Evolutionary conservation across 2,329 filamentous ascomycete genomes (phyloP).

Genomic region (Capronia americana): DNA sequence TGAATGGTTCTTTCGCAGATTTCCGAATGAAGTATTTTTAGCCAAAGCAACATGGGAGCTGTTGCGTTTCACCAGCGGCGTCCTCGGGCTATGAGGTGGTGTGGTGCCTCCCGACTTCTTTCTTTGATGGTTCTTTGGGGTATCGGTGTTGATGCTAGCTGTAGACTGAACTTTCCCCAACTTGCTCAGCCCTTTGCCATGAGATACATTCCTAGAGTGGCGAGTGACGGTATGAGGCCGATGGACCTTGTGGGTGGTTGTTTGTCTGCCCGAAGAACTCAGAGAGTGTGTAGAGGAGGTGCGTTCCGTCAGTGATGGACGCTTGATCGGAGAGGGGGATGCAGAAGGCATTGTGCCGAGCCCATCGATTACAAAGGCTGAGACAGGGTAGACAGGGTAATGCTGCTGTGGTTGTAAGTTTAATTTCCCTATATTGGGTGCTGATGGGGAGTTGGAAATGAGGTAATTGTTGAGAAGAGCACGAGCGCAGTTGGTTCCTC

Average conservation of each 20-base stretch:
- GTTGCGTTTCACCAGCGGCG: constrained; percentile 49
- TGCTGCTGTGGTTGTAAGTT: constrained; percentile 1
- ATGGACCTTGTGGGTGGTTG: constrained; percentile 45
- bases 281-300: constrained; percentile 37
- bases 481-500: constrained; percentile 19
- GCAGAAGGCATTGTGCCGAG: constrained; percentile 38
- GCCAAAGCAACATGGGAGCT: constrained; percentile 46
- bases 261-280: constrained; percentile 38
- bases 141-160: constrained; percentile 45
- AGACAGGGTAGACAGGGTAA: neutral
- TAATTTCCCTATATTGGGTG: neutral
- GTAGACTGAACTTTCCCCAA: constrained; percentile 47
- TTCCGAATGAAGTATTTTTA: constrained; percentile 44
- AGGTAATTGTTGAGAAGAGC: constrained; percentile 15
- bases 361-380: constrained; percentile 20
- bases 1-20: constrained; percentile 55
- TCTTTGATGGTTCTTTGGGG: constrained; percentile 53
- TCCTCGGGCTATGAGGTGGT: constrained; percentile 51
- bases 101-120: constrained; percentile 54
- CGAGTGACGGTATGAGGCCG: constrained; percentile 52
- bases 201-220: constrained; percentile 52
- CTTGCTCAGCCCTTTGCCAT: constrained; percentile 54
- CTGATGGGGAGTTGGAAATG: constrained; percentile 5
- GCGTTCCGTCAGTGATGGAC: constrained; percentile 37
- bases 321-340: constrained; percentile 39